Conservation (phyloP, 2,329 filamentous ascomycete species). For the Penicillium glabrum region DNA sequence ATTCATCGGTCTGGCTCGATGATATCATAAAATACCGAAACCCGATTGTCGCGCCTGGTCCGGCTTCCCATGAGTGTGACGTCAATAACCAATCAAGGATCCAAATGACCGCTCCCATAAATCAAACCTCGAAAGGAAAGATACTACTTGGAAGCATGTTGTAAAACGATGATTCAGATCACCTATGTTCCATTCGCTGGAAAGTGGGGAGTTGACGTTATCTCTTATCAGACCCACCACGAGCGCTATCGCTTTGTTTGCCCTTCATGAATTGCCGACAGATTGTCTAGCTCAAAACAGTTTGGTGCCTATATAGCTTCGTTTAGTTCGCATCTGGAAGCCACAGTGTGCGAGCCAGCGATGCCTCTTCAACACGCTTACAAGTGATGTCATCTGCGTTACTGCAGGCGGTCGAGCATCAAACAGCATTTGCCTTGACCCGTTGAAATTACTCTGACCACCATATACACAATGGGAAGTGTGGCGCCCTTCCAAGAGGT, state of each 20-base stretch:
- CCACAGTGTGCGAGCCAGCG: not conserved
- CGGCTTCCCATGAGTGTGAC: not conserved
- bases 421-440: not conserved
- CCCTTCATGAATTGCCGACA: slow-evolving; percentile 1
- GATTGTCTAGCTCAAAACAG: not conserved
- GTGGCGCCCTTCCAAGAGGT: slow-evolving; percentile 1
- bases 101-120: not conserved
- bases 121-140: not conserved
- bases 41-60: not conserved
- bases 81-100: not conserved
- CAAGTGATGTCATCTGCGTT: slow-evolving; percentile 21
- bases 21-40: slow-evolving; percentile 1
- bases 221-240: slow-evolving; percentile 17
- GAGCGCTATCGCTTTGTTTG: slow-evolving; percentile 1
- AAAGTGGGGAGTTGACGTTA: slow-evolving; percentile 3
- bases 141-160: not conserved
- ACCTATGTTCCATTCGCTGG: not conserved
- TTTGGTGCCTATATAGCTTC: not conserved
- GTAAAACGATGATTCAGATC: not conserved
- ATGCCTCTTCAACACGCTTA: slow-evolving; percentile 3
- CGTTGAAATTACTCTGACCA: not conserved
- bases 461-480: slow-evolving; percentile 2
- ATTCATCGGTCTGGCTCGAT: not conserved
- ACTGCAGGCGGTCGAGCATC: slow-evolving; percentile 10
- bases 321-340: not conserved